phyloP scores from a whole-genome alignment of 345 rosid species.

The Salix purpurea region DNA sequence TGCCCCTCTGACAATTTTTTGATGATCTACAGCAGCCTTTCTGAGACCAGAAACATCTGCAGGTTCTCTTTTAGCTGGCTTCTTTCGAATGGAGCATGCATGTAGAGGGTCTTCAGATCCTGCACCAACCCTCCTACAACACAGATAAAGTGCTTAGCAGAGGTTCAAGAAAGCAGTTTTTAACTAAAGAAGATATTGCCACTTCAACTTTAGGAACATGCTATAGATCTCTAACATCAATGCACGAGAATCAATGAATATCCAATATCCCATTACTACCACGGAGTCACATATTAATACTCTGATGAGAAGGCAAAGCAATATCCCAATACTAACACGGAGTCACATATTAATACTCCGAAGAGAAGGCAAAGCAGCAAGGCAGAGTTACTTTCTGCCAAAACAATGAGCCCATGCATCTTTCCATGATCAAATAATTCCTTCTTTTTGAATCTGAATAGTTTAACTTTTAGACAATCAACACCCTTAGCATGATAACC shows the following conservation, averaged over 20 bases:
- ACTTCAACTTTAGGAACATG: background rate
- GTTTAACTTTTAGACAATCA: background rate
- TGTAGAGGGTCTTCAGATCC: conserved; percentile 52
- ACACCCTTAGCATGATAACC: background rate
- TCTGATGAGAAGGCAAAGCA: too few species aligned
- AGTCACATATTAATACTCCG: too few species aligned
- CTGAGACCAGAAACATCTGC: conserved; percentile 29
- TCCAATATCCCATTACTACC: background rate
- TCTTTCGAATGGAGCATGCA: conserved; percentile 51
- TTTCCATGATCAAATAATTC: background rate
- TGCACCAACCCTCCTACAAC: conserved; percentile 67
- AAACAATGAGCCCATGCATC: background rate
- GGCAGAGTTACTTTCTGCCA: background rate
- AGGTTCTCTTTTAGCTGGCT: conserved; percentile 36
- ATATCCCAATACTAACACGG: too few species aligned
- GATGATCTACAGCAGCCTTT: conserved; percentile 51
- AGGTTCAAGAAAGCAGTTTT: conserved; percentile 1
- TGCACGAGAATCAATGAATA: background rate
- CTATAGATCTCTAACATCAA: background rate
- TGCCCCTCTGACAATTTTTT: conserved; percentile 48
- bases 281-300: background rate
- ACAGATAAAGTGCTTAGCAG: background rate
- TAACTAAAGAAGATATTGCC: background rate
- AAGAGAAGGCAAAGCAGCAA: background rate
- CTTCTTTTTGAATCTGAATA: background rate